Evolutionary conservation across 2,329 filamentous ascomycete species (phyloP).

Genomic region (Parascedosporium putredinis): DNA sequence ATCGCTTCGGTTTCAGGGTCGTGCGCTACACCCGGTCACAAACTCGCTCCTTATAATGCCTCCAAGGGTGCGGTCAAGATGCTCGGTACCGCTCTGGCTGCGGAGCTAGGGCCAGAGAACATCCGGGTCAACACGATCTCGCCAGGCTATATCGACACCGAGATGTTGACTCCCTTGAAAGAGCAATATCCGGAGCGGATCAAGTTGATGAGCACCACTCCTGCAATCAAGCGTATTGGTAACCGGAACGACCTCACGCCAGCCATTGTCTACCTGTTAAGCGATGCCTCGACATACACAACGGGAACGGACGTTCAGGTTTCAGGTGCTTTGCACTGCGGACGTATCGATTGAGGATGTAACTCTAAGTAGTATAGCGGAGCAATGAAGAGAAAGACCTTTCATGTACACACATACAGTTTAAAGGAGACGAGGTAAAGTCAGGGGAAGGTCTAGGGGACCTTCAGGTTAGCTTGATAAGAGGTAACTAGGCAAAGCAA

Average conservation of each 20-base stretch:
- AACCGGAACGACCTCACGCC: conserved; percentile 60
- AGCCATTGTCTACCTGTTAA: conserved; percentile 64
- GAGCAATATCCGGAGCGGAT: conserved; percentile 61
- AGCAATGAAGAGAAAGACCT: no score
- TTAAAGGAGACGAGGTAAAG: no score
- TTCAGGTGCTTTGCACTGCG: no score
- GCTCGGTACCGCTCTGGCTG: conserved; percentile 57
- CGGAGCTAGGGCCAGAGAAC: conserved; percentile 61
- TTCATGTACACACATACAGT: no score
- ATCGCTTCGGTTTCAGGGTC: conserved; percentile 27
- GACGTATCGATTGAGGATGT: no score
- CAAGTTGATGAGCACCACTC: conserved; percentile 54
- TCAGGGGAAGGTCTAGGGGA: no score
- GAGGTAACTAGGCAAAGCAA: no score
- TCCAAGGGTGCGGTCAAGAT: conserved; percentile 67
- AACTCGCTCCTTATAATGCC: no score
- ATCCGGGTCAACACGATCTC: conserved; percentile 77
- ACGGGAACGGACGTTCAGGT: conserved; percentile 68
- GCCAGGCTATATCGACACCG: conserved; percentile 69
- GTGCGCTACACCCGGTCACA: conserved; percentile 24
- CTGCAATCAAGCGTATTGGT: no score
- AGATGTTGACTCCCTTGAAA: conserved; percentile 74
- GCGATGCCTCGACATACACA: conserved; percentile 65
- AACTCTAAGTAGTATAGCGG: no score
- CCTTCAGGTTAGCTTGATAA: no score